Base-by-base conservation (phyloP, 768 basidiomycete species). In the Podaxis pistillaris region DNA sequence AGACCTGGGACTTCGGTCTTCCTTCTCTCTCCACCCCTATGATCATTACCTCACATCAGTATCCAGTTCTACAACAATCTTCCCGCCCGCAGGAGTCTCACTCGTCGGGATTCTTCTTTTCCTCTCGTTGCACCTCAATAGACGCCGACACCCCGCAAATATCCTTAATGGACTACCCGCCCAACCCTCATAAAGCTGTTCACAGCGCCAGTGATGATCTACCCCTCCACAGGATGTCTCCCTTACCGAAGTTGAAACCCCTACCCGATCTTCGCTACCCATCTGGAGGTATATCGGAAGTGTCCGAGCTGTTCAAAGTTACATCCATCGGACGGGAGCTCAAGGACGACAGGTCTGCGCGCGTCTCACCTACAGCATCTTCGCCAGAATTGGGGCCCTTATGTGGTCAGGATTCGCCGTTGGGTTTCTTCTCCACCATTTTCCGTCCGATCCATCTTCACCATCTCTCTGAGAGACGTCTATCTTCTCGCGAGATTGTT, bases 291-390 rank as follows among this genome's bases (percentile, higher is more conserved):
- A n/a, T 56, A 15, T 50, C 54, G 24, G 61, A 62, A 56, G 1
- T 62, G 38, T 62, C 61, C 8, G 54, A 62, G 26, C 38, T 62
- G 26, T 62, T 62, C 12, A 62, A 38, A 49, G 26, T 55, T 19
- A 17, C 61, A 4, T 62, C 61, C 7, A 15, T 62, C 4, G 46
- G 30, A 3, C 44, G 30, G 26, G 51, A 51, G n/a, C 19, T 24
- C n/a, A 19, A 8, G 13, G 30, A 28, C 12, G 59, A 40, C 17
- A 7, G 28, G 7, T 37, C 30, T 60, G 41, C 13, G 8, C 22
- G 36, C 36, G 15, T 30, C 5, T 5, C n/a, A 11, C 46, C 37
- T 26, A 19, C 47, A 2, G 22, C 17, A 13, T 19, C 46, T 36
- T 56, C 40, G 13, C 19, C 8, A 24, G 4, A 13, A 5, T 15